These are phyloP conservation scores for Amphirosellinia nigrospora DNA, from an alignment of 495 filamentous ascomycete species.

Conservation along the genomic window DNA sequence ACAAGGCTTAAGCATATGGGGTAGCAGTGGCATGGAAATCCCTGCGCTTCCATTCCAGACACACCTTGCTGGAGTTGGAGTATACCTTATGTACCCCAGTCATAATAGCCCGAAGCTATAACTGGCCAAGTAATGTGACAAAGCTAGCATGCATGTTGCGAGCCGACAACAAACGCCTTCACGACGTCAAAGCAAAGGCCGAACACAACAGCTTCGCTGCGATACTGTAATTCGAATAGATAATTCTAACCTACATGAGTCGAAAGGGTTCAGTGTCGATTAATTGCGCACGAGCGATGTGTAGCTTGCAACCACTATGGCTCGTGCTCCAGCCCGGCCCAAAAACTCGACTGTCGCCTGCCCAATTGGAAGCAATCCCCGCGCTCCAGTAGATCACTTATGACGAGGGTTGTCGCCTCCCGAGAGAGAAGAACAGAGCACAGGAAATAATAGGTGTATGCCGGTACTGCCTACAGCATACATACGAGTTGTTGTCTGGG, in stretches of 20 bases:
- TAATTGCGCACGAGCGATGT: neutral
- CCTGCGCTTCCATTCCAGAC: neutral
- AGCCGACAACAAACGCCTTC: conserved; percentile 4
- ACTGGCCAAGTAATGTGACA: conserved; percentile 11
- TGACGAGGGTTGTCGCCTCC: neutral
- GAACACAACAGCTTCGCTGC: neutral
- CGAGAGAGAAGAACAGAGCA: conserved; percentile 5
- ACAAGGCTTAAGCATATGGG: conserved; percentile 4
- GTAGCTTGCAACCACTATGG: conserved; percentile 14
- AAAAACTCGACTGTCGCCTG: neutral
- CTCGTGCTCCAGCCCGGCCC: neutral
- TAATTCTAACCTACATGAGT: neutral
- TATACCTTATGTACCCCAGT: neutral
- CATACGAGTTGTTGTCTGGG: conserved; percentile 7
- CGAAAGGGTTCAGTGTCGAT: neutral
- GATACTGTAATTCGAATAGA: neutral
- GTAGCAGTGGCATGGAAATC: neutral
- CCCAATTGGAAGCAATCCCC: conserved; percentile 11
- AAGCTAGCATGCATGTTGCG: conserved; percentile 8
- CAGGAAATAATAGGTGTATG: neutral
- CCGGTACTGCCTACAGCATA: conserved; percentile 1
- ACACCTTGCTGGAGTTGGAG: neutral
- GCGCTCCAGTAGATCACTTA: neutral
- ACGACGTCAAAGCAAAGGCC: neutral
- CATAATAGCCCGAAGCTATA: conserved; percentile 15